Percentiles rank a stretch among this genome's conserved stretches.
Conservation (phyloP, 495 filamentous ascomycete genomes). For the Penicillium dipodomyicola region DNA sequence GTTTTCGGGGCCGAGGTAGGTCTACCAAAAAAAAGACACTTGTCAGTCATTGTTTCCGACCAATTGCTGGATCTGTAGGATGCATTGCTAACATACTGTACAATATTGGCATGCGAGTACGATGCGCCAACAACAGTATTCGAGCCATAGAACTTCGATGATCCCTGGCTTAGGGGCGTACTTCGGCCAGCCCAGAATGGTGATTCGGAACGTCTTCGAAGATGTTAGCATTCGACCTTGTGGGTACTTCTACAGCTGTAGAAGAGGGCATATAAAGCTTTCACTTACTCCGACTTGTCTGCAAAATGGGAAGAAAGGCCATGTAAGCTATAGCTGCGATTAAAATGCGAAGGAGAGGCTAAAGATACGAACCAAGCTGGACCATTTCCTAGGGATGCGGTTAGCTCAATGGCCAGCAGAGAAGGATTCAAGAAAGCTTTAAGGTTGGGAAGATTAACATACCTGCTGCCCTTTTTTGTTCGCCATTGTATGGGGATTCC, state of each 20-base stretch:
- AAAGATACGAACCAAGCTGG: slow-evolving; percentile 84
- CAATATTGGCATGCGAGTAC: slow-evolving; percentile 93
- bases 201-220: slow-evolving; percentile 64
- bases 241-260: slow-evolving; percentile 5
- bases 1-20: slow-evolving; percentile 59
- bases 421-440: neutral
- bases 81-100: slow-evolving; percentile 65
- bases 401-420: slow-evolving; percentile 18
- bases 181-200: slow-evolving; percentile 82
- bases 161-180: slow-evolving; percentile 38
- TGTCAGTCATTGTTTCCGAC: slow-evolving; percentile 18
- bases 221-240: slow-evolving; percentile 26
- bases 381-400: slow-evolving; percentile 80
- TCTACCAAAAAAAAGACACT: slow-evolving; percentile 35
- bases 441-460: neutral
- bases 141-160: slow-evolving; percentile 57
- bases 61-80: neutral
- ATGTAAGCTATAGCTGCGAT: slow-evolving; percentile 27
- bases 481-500: slow-evolving; percentile 35
- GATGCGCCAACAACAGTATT: slow-evolving; percentile 88
- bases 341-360: slow-evolving; percentile 24
- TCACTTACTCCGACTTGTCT: slow-evolving; percentile 55
- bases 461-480: slow-evolving; percentile 77
- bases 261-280: neutral
- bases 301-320: slow-evolving; percentile 8